These are phyloP conservation scores for Fusarium foetens DNA, from an alignment of 2,329 filamentous ascomycete species.

Conservation along the genomic window DNA sequence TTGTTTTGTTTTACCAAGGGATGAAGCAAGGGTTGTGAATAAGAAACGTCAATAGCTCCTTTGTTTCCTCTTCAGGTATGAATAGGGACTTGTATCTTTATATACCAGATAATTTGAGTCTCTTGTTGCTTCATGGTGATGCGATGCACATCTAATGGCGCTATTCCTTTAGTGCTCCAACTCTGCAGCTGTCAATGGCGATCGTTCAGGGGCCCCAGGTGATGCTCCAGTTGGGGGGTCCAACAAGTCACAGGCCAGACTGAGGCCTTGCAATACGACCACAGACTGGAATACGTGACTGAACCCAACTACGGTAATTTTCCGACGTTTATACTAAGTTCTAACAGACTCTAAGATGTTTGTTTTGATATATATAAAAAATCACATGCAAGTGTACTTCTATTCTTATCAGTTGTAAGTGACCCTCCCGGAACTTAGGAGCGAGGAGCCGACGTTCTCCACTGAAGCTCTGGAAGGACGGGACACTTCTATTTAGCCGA, in stretches of 20 bases:
- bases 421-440: background rate
- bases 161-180: constrained; percentile 32
- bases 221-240: background rate
- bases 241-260: background rate
- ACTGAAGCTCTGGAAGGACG: background rate
- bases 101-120: background rate
- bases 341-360: background rate
- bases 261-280: background rate
- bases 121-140: constrained; percentile 1
- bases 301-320: background rate
- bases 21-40: constrained; percentile 1
- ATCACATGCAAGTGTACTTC: background rate
- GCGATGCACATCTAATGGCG: constrained; percentile 5
- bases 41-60: background rate
- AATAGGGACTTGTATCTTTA: background rate
- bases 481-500: constrained; percentile 17
- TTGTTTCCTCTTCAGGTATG: background rate
- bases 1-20: constrained; percentile 13
- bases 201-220: constrained; percentile 33
- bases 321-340: background rate
- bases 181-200: constrained; percentile 36
- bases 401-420: background rate
- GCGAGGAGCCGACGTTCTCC: constrained; percentile 1
- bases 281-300: background rate
- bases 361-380: background rate